Percentiles rank a stretch among this genome's conserved stretches.
Conservation (phyloP, 192 early-diverging fungal genomes). For the Piromyces sp. region DNA sequence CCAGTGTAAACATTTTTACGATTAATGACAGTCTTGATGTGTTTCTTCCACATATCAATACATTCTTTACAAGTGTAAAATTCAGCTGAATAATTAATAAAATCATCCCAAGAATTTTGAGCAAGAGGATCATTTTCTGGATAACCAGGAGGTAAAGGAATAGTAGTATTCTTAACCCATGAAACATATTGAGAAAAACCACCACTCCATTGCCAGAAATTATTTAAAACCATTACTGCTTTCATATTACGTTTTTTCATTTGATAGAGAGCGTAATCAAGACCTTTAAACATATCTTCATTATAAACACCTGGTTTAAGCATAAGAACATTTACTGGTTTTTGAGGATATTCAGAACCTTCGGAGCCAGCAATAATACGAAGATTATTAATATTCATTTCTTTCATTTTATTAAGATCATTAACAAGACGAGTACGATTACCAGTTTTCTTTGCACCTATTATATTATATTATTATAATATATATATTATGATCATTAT, state of each 20-base stretch:
- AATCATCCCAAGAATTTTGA: not conserved
- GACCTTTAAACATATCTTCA: slow-evolving; percentile 30
- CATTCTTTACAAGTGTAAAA: slow-evolving; percentile 21
- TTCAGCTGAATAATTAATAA: slow-evolving; percentile 21
- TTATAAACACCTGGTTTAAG: slow-evolving; percentile 27
- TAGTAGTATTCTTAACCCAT: slow-evolving; percentile 28
- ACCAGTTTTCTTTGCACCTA: slow-evolving; percentile 15
- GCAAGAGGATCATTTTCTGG: not conserved
- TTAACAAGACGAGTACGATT: slow-evolving; percentile 26
- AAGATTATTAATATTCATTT: slow-evolving; percentile 34
- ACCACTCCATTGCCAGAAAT: slow-evolving; percentile 61
- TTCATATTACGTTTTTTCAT: slow-evolving; percentile 32
- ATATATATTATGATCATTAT: too few species aligned
- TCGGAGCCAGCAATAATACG: slow-evolving; percentile 44
- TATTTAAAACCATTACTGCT: slow-evolving; percentile 18
- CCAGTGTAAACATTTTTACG: slow-evolving; percentile 29
- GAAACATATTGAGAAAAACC: slow-evolving; percentile 40
- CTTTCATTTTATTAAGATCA: slow-evolving; percentile 24
- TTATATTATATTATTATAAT: too few species aligned
- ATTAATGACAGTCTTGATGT: slow-evolving; percentile 20
- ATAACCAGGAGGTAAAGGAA: slow-evolving; percentile 34
- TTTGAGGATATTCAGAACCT: slow-evolving; percentile 21
- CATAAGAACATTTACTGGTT: slow-evolving; percentile 28
- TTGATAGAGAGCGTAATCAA: slow-evolving; percentile 43
- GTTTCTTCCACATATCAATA: slow-evolving; percentile 15